Conservation (phyloP, 73 alveolate species). For the Breviolum minutum region DNA sequence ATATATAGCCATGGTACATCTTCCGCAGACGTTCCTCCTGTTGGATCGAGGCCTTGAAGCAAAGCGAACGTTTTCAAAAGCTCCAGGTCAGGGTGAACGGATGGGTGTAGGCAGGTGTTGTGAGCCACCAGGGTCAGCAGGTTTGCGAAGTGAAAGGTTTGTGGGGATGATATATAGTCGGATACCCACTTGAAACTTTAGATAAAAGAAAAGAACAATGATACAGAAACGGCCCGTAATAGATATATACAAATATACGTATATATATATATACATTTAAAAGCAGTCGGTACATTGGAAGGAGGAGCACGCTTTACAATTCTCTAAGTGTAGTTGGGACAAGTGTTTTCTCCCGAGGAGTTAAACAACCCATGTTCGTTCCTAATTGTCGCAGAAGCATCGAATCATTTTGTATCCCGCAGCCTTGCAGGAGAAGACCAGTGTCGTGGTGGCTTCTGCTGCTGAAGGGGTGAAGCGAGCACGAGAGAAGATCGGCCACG, state of each 20-base stretch:
- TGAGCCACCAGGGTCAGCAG: no score
- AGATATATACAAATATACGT: not conserved
- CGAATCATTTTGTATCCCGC: not conserved
- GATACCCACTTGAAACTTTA: not conserved
- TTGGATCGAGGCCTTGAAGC: constrained; percentile 60
- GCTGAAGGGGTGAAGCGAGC: constrained; percentile 90
- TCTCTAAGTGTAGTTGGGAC: not conserved
- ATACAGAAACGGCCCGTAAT: not conserved
- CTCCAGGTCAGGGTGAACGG: constrained; percentile 14
- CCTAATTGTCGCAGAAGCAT: no score
- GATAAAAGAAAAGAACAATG: not conserved
- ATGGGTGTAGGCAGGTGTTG: no score
- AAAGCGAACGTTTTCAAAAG: constrained; percentile 68
- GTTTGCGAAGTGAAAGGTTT: no score
- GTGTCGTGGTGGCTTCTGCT: constrained; percentile 70
- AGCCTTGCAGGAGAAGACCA: constrained; percentile 35
- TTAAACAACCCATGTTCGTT: not conserved
- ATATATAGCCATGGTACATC: not conserved
- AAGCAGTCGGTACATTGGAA: not conserved
- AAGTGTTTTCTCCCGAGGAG: not conserved
- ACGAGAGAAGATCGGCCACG: constrained; percentile 83
- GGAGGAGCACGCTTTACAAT: not conserved
- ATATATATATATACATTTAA: not conserved
- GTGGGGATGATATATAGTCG: no score
- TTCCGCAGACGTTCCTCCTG: not conserved